A percentile compares a stretch with the other conserved stretches of the same genome.
Evolutionary conservation across 225 moss, liverwort and hornwort species (phyloP).

Genomic region (Straminergon stramineum): DNA sequence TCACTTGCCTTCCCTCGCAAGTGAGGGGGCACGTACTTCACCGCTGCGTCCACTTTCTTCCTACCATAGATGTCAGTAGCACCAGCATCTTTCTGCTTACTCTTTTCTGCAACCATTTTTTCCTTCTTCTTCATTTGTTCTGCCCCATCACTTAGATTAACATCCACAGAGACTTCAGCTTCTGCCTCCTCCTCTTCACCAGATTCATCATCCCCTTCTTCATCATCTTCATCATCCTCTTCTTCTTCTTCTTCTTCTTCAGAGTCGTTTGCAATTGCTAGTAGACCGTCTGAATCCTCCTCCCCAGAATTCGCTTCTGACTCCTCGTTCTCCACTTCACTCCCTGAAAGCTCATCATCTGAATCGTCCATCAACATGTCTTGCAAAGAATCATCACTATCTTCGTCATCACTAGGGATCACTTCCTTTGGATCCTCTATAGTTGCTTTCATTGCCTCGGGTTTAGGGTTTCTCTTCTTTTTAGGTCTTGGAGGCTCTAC

Average conservation of each 20-base stretch:
- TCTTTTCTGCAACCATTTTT: not conserved
- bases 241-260: conserved; percentile 1
- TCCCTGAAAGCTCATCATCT: conserved; percentile 2
- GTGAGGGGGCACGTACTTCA: conserved; percentile 86
- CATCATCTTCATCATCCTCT: not conserved
- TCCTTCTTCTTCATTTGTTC: not conserved
- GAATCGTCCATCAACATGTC: not conserved
- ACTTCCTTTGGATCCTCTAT: not conserved
- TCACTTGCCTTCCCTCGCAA: conserved; percentile 49
- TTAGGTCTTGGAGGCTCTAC: not conserved
- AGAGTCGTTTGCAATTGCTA: not conserved
- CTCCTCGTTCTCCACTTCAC: conserved; percentile 1
- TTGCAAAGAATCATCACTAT: conserved; percentile 15
- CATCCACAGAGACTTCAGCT: not conserved
- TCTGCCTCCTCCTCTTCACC: not conserved
- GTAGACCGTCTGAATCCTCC: not conserved
- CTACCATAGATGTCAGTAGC: conserved; percentile 20
- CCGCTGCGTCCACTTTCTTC: conserved; percentile 21
- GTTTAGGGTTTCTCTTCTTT: not conserved
- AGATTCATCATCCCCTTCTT: not conserved
- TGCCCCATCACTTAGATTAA: not conserved
- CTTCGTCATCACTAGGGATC: not conserved
- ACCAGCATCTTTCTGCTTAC: conserved; percentile 1
- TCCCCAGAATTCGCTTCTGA: not conserved
- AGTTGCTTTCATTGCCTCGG: not conserved